Base-by-base conservation (phyloP, 768 basidiomycete species). In the Trametes sanguinea region DNA sequence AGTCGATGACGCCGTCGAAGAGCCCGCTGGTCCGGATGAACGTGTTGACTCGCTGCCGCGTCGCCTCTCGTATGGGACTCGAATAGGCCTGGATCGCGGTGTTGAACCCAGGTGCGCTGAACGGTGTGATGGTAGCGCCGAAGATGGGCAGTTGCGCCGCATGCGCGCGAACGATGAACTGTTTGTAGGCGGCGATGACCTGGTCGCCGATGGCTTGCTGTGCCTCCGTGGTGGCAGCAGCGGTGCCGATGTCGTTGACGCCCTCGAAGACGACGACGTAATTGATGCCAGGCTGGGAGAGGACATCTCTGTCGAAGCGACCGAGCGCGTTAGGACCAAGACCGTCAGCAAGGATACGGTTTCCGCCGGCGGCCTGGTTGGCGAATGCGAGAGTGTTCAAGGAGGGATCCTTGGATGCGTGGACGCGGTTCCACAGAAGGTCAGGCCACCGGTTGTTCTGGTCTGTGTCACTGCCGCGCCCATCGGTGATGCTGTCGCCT, bases 401-500 rank as follows among this genome's bases (percentile, higher is more conserved):
- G 9, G 65, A 50, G 11, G 71, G 45, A 47, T 74, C 74, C 7
- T 70, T 32, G 32, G 62, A 57, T 13, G 61, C 63, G 61, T 80
- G 80, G 67, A 80, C 75, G 17, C 76, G 75, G 1, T 73, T 75
- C 35, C 80, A 73, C 43, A 83, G 68, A 27, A 77, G 78, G 69
- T 83, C 81, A 17, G 82, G 81, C 81, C 82, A 82, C 32, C 82
- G 74, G 72, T 82, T 75, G 67, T 83, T 82, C 48, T 60, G 65
- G 65, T 83, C 75, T 11, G 74, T 77, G 51, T 71, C 73, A 67
- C 78, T 81, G 39, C 75, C 81, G 33, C 81, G 76, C 16, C 82
- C 82, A 61, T 83, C 82, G 2, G 82, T 83, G 57, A 82, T 80
- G 66, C 80, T 82, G 70, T 83, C 82, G 5, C 82, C 82, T 33